These are phyloP conservation scores for Aspergillus intermedius DNA, from an alignment of 2,329 filamentous ascomycete species.

Conservation along the genomic window DNA sequence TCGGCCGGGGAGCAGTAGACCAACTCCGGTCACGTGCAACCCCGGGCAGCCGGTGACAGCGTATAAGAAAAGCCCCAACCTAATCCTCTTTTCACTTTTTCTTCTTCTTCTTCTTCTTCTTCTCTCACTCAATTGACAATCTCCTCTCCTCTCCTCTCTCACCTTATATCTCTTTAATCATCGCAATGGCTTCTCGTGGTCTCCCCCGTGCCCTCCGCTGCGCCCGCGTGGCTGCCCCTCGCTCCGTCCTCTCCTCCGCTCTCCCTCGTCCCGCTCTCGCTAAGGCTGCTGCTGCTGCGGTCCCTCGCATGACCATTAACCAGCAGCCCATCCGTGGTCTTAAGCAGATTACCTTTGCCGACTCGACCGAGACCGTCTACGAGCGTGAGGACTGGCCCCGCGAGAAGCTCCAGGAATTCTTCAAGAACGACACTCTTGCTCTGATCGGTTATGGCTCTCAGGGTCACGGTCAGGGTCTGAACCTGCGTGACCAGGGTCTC, in stretches of 20 bases:
- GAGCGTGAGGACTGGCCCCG: slow-evolving; percentile 98
- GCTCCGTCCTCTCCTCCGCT: slow-evolving; percentile 54
- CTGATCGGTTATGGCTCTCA: slow-evolving; percentile 98
- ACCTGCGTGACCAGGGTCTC: slow-evolving; percentile 98
- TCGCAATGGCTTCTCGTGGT: slow-evolving; percentile 44
- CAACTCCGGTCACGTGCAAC: slow-evolving; percentile 24
- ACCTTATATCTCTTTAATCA: slow-evolving; percentile 9
- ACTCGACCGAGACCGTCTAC: slow-evolving; percentile 88
- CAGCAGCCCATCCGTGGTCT: slow-evolving; percentile 60
- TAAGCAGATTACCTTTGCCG: slow-evolving; percentile 99
- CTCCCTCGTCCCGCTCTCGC: slow-evolving; percentile 46
- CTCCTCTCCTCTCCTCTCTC: slow-evolving; percentile 8
- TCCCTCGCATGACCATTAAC: slow-evolving; percentile 41
- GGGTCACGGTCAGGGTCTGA: slow-evolving; percentile 97
- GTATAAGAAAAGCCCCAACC: slow-evolving; percentile 4
- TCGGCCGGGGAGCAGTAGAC: slow-evolving; percentile 21
- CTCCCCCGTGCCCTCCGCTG: slow-evolving; percentile 53
- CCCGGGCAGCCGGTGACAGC: not conserved
- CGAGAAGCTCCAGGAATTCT: slow-evolving; percentile 99
- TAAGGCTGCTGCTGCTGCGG: slow-evolving; percentile 30
- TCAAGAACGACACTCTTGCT: slow-evolving; percentile 99
- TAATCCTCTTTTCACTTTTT: not conserved
- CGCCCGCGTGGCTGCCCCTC: slow-evolving; percentile 49
- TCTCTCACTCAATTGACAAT: slow-evolving; percentile 7
- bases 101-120: slow-evolving; percentile 13